Evolutionary conservation across 495 filamentous ascomycete species (phyloP).

Genomic region (Trichoderma parareesei): DNA sequence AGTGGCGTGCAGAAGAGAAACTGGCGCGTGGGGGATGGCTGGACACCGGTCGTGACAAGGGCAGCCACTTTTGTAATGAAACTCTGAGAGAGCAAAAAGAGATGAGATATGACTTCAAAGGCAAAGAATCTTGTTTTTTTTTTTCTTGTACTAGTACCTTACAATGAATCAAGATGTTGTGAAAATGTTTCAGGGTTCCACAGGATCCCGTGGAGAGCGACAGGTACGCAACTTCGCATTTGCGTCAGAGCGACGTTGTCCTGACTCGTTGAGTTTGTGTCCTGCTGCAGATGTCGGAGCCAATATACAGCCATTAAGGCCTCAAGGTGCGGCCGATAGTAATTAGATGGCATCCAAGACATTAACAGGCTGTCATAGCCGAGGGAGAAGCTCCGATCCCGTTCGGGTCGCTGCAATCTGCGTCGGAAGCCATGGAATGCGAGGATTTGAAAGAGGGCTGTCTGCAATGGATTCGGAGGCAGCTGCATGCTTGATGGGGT

Average conservation of each 20-base stretch:
- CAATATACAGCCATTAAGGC: too few relatives aligned
- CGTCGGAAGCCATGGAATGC: background rate
- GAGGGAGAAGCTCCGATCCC: background rate
- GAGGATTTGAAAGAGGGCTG: background rate
- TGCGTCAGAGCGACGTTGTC: too few relatives aligned
- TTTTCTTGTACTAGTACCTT: background rate
- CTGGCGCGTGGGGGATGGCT: conserved; percentile 1
- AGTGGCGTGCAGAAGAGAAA: background rate
- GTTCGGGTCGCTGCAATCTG: too few relatives aligned
- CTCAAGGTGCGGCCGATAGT: too few relatives aligned
- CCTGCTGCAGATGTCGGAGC: background rate
- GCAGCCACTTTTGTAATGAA: conserved; percentile 1
- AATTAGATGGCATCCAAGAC: too few relatives aligned
- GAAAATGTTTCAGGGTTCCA: background rate
- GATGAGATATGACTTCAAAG: background rate
- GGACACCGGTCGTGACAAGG: background rate
- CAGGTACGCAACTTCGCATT: too few relatives aligned
- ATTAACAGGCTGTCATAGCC: background rate
- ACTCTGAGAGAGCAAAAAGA: background rate
- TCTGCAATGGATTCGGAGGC: background rate
- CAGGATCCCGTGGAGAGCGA: background rate
- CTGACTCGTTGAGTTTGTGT: background rate
- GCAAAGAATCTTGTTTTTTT: background rate
- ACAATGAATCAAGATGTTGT: background rate
- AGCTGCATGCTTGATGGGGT: background rate